Conservation (phyloP, 768 basidiomycete genomes). For the Lactarius evosmus region DNA sequence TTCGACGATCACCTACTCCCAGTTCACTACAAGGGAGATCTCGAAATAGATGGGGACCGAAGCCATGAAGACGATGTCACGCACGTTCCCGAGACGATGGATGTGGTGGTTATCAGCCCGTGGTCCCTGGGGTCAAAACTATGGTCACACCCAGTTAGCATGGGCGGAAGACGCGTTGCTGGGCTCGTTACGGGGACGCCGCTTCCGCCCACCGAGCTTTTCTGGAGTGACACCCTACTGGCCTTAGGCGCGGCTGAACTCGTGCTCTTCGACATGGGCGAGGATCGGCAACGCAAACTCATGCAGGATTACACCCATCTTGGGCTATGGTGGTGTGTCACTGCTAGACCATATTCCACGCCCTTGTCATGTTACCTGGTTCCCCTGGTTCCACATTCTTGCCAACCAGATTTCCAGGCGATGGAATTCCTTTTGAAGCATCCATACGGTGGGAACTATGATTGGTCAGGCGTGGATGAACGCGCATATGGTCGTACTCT, state of each 20-base stretch:
- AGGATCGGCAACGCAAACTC: slow-evolving; percentile 47
- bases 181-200: slow-evolving; percentile 67
- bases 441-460: slow-evolving; percentile 44
- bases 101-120: slow-evolving; percentile 61
- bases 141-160: slow-evolving; percentile 60
- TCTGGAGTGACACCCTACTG: slow-evolving; percentile 39
- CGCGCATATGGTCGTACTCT: slow-evolving; percentile 49
- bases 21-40: slow-evolving; percentile 48
- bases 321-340: slow-evolving; percentile 61
- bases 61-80: slow-evolving; percentile 42
- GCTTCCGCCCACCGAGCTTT: slow-evolving; percentile 48
- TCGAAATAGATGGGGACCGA: slow-evolving; percentile 54
- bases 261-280: slow-evolving; percentile 43
- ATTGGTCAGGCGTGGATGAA: slow-evolving; percentile 56
- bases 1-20: slow-evolving; percentile 84
- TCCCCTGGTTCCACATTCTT: slow-evolving; percentile 48
- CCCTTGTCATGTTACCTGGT: slow-evolving; percentile 62
- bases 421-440: slow-evolving; percentile 50
- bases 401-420: slow-evolving; percentile 53
- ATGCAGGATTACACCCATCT: slow-evolving; percentile 66
- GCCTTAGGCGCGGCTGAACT: slow-evolving; percentile 35
- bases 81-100: slow-evolving; percentile 51
- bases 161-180: slow-evolving; percentile 49
- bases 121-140: slow-evolving; percentile 56
- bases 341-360: slow-evolving; percentile 50